phyloP scores from a whole-genome alignment of 2,329 filamentous ascomycete species.

The Dryadomyces quercus-mongolicae region DNA sequence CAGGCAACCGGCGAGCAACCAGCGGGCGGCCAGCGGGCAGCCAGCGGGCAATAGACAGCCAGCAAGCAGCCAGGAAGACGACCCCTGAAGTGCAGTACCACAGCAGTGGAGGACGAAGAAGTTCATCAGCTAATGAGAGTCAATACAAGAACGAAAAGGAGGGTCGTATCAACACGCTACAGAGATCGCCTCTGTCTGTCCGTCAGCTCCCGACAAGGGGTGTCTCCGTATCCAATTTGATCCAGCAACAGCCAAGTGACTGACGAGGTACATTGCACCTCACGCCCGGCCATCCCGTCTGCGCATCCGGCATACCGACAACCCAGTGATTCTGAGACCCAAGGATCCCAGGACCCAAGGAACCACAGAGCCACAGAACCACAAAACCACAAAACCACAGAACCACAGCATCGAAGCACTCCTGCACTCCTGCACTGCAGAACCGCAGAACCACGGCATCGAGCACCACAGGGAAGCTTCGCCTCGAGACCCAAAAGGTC shows the following conservation, averaged over 20 bases:
- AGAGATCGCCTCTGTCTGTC: neutral
- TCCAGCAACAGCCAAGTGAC: too few species aligned
- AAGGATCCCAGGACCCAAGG: neutral
- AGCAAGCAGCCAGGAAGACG: conserved; percentile 5
- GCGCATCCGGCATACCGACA: neutral
- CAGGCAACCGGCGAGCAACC: conserved; percentile 14
- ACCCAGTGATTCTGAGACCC: neutral
- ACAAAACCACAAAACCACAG: too few species aligned
- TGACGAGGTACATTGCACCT: neutral
- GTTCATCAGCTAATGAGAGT: neutral
- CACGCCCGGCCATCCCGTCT: neutral
- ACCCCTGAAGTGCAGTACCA: conserved; percentile 4
- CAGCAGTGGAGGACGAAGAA: neutral
- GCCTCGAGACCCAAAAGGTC: neutral
- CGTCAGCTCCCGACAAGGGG: neutral
- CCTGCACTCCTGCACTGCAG: too few species aligned
- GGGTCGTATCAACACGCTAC: neutral
- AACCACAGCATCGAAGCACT: too few species aligned
- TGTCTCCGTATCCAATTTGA: neutral
- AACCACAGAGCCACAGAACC: neutral
- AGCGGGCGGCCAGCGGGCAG: conserved; percentile 12
- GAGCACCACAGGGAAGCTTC: neutral
- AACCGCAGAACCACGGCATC: too few species aligned
- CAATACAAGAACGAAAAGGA: neutral
- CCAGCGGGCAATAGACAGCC: too few species aligned